Evolutionary conservation across 2,329 filamentous ascomycete species (phyloP).

Genomic region (Verticillium nubilum): DNA sequence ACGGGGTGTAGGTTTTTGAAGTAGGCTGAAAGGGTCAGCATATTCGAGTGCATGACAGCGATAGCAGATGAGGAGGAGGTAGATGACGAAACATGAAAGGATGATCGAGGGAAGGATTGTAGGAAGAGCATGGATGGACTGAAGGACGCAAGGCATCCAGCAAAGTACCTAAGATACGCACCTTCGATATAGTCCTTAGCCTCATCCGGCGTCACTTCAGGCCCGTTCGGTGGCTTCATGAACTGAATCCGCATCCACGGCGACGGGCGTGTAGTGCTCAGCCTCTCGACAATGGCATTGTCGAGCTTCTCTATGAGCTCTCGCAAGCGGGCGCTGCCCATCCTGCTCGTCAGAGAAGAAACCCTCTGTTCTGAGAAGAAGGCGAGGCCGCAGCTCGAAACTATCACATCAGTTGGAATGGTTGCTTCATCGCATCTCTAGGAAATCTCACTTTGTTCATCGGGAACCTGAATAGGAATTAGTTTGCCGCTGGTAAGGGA

Average conservation of each 20-base stretch:
- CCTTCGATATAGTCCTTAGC: not conserved
- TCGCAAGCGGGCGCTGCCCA: conserved; percentile 9
- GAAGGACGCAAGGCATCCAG: too few relatives aligned
- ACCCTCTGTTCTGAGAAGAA: conserved; percentile 29
- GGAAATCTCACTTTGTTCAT: not conserved
- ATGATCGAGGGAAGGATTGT: not conserved
- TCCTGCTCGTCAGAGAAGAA: conserved; percentile 15
- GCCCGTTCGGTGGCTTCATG: not conserved
- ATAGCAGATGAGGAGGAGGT: too few relatives aligned
- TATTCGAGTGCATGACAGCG: not conserved
- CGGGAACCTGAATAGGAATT: not conserved
- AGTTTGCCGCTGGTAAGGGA: too few relatives aligned
- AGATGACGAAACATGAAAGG: not conserved
- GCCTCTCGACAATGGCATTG: conserved; percentile 3
- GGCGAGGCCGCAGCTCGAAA: conserved; percentile 18
- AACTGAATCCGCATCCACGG: not conserved
- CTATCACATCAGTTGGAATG: not conserved
- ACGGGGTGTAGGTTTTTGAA: conserved; percentile 28
- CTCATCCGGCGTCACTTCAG: not conserved
- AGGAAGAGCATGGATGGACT: too few relatives aligned
- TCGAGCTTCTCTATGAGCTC: conserved; percentile 12
- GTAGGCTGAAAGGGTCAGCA: conserved; percentile 19
- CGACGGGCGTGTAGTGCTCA: not conserved
- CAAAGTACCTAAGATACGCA: too few relatives aligned
- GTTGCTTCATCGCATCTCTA: not conserved